Conservation (phyloP, 805 yeast species). For the Crinitomyces ghanaensis region DNA sequence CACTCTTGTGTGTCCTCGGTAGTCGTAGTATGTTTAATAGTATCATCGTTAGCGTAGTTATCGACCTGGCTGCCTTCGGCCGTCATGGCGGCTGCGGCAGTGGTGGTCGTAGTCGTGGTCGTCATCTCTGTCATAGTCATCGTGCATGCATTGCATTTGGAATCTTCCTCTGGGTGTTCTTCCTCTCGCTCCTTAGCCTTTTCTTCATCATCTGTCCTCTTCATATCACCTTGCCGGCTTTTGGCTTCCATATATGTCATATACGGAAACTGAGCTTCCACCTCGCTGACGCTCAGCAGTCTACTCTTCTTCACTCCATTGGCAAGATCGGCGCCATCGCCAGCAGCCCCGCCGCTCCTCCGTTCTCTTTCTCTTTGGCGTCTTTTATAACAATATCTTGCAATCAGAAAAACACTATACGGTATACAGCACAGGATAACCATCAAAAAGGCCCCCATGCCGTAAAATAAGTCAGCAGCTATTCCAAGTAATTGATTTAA, state of each 20-base stretch:
- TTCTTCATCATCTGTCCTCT: neutral
- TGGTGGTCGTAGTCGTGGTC: no score
- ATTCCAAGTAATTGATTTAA: no score
- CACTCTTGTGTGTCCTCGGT: neutral
- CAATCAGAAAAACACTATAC: constrained; percentile 20
- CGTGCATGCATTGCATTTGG: no score
- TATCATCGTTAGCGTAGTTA: neutral
- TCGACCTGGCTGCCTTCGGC: neutral
- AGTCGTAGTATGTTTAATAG: no score
- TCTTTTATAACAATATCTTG: constrained; percentile 22
- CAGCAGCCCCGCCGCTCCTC: constrained; percentile 8
- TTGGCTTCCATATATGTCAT: constrained; percentile 22
- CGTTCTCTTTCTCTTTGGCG: no score
- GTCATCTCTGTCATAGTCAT: no score
- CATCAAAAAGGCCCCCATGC: constrained; percentile 10
- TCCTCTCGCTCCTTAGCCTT: no score
- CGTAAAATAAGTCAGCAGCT: constrained; percentile 8
- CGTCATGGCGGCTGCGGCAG: no score
- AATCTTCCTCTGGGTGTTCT: no score
- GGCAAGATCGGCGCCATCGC: constrained; percentile 6
- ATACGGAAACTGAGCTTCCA: constrained; percentile 24
- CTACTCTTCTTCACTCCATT: constrained; percentile 15
- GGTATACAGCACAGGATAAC: constrained; percentile 12
- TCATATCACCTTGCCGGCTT: constrained; percentile 16
- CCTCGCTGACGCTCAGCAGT: constrained; percentile 20